These are phyloP conservation scores for Neurospora africana DNA, from an alignment of 495 filamentous ascomycete species.

Conservation along the genomic window DNA sequence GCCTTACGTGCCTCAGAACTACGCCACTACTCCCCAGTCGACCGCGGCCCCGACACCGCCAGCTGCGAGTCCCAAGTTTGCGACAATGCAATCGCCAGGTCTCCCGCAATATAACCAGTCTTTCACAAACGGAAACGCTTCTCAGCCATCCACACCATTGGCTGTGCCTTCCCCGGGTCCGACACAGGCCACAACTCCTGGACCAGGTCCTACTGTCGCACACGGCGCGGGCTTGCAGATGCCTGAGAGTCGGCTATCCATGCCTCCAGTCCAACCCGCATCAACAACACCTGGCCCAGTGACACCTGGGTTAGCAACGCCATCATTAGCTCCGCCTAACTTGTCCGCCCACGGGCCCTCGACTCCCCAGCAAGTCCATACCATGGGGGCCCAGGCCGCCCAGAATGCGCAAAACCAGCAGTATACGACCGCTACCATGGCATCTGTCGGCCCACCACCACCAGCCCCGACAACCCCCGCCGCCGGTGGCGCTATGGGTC, in stretches of 20 bases:
- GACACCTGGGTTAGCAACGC: background rate
- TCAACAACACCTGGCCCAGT: background rate
- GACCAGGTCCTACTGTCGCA: background rate
- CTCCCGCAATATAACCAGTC: background rate
- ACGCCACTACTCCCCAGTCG: constrained; percentile 10
- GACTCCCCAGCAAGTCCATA: background rate
- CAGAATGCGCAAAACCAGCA: constrained; percentile 7
- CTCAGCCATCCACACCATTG: background rate
- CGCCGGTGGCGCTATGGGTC: constrained; percentile 54
- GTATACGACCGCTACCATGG: constrained; percentile 33
- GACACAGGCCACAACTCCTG: background rate
- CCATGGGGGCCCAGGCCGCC: background rate
- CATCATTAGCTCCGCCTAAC: background rate
- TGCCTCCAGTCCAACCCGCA: background rate
- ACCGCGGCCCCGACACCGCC: background rate
- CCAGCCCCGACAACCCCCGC: constrained; percentile 12
- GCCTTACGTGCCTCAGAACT: constrained; percentile 8
- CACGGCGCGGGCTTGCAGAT: background rate
- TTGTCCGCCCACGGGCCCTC: background rate
- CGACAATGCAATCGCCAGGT: background rate
- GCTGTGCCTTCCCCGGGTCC: background rate
- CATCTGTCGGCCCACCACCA: constrained; percentile 17
- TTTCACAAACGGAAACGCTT: background rate
- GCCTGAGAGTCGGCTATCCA: background rate
- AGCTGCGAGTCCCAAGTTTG: background rate